phyloP scores from a whole-genome alignment of 1,139 yeast genomes.

The Blastobotrys malaysiensis region DNA sequence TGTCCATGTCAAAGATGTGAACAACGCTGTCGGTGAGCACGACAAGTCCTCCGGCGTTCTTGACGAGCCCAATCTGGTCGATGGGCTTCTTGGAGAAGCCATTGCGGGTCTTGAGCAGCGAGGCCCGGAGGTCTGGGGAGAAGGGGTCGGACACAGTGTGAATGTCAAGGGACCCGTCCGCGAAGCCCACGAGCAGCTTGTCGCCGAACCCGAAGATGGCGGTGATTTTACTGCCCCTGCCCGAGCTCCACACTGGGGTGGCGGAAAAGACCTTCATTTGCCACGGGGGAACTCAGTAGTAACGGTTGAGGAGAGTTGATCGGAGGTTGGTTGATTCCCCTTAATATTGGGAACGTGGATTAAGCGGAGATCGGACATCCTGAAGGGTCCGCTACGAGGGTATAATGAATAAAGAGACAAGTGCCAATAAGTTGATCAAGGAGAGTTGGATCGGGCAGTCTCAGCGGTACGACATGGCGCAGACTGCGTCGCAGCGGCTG shows the following conservation, averaged over 20 bases:
- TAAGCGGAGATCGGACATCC: too few relatives aligned
- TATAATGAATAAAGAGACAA: conserved; percentile 21
- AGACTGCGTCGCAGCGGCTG: conserved; percentile 16
- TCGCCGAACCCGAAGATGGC: conserved; percentile 24
- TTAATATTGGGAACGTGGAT: not conserved
- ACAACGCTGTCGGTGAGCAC: conserved; percentile 33
- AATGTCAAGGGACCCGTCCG: conserved; percentile 24
- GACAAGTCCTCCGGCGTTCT: conserved; percentile 34
- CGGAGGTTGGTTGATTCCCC: not conserved
- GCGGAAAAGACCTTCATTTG: not conserved
- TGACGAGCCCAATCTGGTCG: conserved; percentile 32
- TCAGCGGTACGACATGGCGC: conserved; percentile 25
- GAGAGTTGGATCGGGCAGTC: conserved; percentile 32
- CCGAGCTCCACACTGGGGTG: not conserved
- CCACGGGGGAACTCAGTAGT: not conserved
- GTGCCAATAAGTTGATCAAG: conserved; percentile 25
- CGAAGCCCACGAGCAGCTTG: conserved; percentile 24
- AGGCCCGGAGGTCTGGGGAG: conserved; percentile 17
- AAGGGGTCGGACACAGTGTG: conserved; percentile 25
- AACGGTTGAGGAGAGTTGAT: too few relatives aligned
- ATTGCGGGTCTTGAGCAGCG: conserved; percentile 15
- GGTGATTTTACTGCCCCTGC: not conserved
- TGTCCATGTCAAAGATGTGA: conserved; percentile 32
- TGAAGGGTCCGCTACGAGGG: not conserved
- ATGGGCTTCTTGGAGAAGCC: conserved; percentile 21